Evolutionary conservation across 352 stramenopile species (phyloP), one percentile per base, ranked within the genome.

Genomic region (Globisporangium paddicum): DNA sequence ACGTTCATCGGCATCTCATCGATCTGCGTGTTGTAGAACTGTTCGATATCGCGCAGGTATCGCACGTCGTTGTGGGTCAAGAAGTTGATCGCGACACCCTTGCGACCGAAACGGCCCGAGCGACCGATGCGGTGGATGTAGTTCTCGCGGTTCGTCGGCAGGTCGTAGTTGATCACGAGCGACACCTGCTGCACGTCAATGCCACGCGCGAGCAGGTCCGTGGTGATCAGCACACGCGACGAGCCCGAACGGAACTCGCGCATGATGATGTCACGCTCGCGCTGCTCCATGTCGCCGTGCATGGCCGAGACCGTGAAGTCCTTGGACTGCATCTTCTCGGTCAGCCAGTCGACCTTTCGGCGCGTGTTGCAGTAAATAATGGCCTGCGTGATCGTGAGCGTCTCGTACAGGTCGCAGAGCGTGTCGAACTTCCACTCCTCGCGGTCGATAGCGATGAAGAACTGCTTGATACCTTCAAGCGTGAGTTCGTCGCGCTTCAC

Each of bases 111-210:
- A 89, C 98, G 96, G 75, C 98, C 98, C 60, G 91, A 98, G 75
- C 98, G 96, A 93, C 98, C 98, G 77, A 99, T 99, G 88, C 98
- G 95, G 79, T 99, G 98, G 64, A 99, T 99, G 87, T 99, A 99
- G 80, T 99, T 99, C 82, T 99, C 98, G 72, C 97, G 93, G 86
- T 99, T 99, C 26, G 95, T 98, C 46, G 97, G 97, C 62, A 99
- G 81, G 73, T 99, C 97, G 83, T 99, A 99, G 93, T 99, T 99
- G 78, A 99, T 99, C 50, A 98, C 94, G 52, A 98, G 82, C 68
- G 89, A 97, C 63, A 97, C 91, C 84, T 99, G 97, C 84, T 99
- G 98, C 58, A 99, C 97, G 82, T 99, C 98, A 72, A 99, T 99
- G 95, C 98, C 97, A 95, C 98, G 96, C 35, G 96, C 97, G 53